phyloP scores from a whole-genome alignment of 2,329 filamentous ascomycete species.

The Ascochyta pisi region DNA sequence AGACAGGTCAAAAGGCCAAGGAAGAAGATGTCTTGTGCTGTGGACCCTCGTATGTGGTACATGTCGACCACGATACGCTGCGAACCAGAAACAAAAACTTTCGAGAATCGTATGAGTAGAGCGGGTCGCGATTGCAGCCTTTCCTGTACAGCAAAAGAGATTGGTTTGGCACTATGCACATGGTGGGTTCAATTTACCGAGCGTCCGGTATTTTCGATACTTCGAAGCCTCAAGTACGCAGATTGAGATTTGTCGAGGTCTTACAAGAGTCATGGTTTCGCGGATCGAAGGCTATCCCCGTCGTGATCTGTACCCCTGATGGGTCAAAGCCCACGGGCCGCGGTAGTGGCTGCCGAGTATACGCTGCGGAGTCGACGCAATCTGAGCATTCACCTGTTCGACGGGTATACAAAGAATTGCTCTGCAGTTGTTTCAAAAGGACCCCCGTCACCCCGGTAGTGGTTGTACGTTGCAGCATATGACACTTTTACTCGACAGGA shows the following conservation, averaged over 20 bases:
- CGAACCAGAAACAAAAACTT: neutral
- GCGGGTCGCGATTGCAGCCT: conserved; percentile 12
- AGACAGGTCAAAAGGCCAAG: neutral
- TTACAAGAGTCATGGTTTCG: conserved; percentile 10
- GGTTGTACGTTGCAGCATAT: neutral
- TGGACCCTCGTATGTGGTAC: neutral
- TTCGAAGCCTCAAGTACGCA: conserved; percentile 10
- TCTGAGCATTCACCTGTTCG: neutral
- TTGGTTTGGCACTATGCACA: conserved; percentile 6
- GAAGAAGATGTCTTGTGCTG: neutral
- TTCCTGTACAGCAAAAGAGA: conserved; percentile 2
- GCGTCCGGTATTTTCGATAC: conserved; percentile 17
- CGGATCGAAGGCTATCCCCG: conserved; percentile 4
- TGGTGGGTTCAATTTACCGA: conserved; percentile 12
- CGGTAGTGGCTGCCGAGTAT: conserved; percentile 1
- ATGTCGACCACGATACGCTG: conserved; percentile 1
- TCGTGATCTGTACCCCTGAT: conserved; percentile 5
- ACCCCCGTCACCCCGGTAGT: neutral
- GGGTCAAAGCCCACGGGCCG: conserved; percentile 11
- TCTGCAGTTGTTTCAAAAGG: neutral
- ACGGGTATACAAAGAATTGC: neutral
- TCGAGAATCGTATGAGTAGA: conserved; percentile 3
- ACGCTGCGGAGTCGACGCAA: neutral
- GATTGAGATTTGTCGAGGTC: conserved; percentile 5
- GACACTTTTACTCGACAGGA: neutral